A percentile compares a stretch with the other conserved stretches of the same genome.
Conservation (phyloP, 331 rosid species). For the Pyracantha coccinea region DNA sequence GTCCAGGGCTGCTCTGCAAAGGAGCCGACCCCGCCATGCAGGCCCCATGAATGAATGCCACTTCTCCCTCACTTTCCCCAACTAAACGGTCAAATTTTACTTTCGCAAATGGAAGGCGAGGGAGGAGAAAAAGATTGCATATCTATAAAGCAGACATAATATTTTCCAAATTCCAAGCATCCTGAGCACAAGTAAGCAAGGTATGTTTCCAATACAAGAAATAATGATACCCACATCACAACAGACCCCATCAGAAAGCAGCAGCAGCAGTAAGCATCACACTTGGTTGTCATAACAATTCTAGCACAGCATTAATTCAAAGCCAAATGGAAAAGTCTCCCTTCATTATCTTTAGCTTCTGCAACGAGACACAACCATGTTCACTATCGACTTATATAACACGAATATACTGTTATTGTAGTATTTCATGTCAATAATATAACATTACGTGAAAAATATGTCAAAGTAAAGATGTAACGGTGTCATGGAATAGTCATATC, state of each 20-base stretch:
- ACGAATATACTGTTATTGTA: too few species aligned
- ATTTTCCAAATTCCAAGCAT: slow-evolving; percentile 19
- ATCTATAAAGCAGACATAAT: slow-evolving; percentile 38
- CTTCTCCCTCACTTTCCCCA: neutral
- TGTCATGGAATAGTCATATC: neutral
- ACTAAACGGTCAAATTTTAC: slow-evolving; percentile 20
- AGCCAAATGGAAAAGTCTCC: slow-evolving; percentile 1
- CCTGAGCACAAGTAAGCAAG: slow-evolving; percentile 58
- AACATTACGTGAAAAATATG: too few species aligned
- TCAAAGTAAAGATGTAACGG: accelerated
- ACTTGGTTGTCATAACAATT: slow-evolving; percentile 6
- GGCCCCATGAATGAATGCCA: neutral
- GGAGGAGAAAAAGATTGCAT: neutral
- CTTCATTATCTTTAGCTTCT: neutral
- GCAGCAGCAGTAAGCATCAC: slow-evolving; percentile 2
- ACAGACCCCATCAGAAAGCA: slow-evolving; percentile 8
- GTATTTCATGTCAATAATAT: too few species aligned
- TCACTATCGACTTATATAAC: too few species aligned
- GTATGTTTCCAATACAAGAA: slow-evolving; percentile 82
- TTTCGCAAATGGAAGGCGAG: neutral
- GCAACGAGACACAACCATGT: neutral
- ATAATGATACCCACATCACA: slow-evolving; percentile 40
- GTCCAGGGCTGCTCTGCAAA: neutral
- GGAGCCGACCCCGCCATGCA: neutral
- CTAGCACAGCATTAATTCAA: neutral